Conservation (phyloP, 768 basidiomycete species). For the Trametes cubensis region DNA sequence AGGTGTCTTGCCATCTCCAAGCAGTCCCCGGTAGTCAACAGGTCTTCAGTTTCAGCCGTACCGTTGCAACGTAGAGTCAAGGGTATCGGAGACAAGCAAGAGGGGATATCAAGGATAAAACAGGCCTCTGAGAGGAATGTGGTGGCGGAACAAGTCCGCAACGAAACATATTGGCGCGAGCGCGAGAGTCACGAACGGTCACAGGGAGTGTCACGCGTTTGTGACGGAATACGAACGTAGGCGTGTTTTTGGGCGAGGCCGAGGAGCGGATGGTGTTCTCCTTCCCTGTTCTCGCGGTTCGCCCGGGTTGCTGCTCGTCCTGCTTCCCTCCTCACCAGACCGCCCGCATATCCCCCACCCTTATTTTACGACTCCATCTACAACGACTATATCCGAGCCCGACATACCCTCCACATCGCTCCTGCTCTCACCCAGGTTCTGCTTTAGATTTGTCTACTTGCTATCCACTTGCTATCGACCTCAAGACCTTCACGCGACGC, state of each 20-base stretch:
- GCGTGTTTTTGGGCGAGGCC: too few relatives aligned
- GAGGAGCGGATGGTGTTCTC: not conserved
- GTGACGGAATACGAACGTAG: conserved; percentile 24
- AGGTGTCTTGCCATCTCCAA: too few relatives aligned
- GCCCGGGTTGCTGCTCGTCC: not conserved
- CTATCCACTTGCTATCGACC: conserved; percentile 13
- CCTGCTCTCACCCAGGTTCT: conserved; percentile 7
- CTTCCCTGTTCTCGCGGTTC: conserved; percentile 13
- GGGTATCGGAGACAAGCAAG: too few relatives aligned
- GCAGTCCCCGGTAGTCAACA: too few relatives aligned
- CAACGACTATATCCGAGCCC: not conserved
- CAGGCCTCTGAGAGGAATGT: not conserved
- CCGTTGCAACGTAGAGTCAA: too few relatives aligned
- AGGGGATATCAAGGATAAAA: too few relatives aligned
- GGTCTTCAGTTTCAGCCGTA: too few relatives aligned
- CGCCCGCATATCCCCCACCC: conserved; percentile 15
- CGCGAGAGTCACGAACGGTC: not conserved
- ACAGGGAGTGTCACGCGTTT: conserved; percentile 11
- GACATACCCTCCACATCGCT: not conserved
- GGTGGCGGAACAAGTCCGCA: not conserved
- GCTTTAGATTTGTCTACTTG: conserved; percentile 16
- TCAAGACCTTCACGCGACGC: not conserved
- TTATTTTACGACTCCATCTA: conserved; percentile 19
- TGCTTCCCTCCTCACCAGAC: conserved; percentile 10
- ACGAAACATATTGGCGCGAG: not conserved